These are phyloP conservation scores for Pythium sp. DNA, from an alignment of 352 stramenopile species.

Conservation along the genomic window DNA sequence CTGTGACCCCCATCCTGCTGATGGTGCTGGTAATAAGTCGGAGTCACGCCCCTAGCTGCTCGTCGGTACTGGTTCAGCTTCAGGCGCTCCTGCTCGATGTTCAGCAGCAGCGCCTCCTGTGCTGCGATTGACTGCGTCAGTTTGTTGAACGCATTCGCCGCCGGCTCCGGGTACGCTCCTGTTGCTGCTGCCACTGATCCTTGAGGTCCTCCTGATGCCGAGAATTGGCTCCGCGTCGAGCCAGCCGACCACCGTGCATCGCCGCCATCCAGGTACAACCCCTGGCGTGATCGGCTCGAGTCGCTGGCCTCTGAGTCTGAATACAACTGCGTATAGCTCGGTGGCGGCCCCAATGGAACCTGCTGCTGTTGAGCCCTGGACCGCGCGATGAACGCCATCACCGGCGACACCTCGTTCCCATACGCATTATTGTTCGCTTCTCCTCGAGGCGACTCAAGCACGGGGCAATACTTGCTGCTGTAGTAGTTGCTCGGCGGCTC, in stretches of 20 bases:
- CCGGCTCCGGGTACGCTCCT: background rate
- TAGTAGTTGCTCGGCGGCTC: background rate
- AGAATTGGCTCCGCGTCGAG: background rate
- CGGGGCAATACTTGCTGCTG: conserved; percentile 1
- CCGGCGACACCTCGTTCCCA: background rate
- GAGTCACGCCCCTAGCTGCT: background rate
- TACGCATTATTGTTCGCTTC: background rate
- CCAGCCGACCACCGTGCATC: background rate
- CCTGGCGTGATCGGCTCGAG: background rate
- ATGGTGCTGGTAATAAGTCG: background rate
- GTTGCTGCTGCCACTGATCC: background rate
- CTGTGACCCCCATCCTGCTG: too few relatives aligned
- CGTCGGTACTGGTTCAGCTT: conserved; percentile 6
- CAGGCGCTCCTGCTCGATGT: conserved; percentile 14
- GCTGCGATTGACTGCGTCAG: conserved; percentile 18
- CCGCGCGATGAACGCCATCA: conserved; percentile 11
- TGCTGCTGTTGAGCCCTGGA: background rate
- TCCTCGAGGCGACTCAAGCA: conserved; percentile 1
- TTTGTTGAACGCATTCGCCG: conserved; percentile 13
- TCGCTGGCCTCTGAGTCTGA: background rate
- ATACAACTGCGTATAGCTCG: conserved; percentile 2
- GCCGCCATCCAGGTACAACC: background rate
- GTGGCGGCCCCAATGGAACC: background rate
- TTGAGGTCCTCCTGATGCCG: background rate
- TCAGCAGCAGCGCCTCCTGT: conserved; percentile 17